Base-by-base conservation (phyloP, 1,284 basidiomycete genomes). In the Tilletia horrida region DNA sequence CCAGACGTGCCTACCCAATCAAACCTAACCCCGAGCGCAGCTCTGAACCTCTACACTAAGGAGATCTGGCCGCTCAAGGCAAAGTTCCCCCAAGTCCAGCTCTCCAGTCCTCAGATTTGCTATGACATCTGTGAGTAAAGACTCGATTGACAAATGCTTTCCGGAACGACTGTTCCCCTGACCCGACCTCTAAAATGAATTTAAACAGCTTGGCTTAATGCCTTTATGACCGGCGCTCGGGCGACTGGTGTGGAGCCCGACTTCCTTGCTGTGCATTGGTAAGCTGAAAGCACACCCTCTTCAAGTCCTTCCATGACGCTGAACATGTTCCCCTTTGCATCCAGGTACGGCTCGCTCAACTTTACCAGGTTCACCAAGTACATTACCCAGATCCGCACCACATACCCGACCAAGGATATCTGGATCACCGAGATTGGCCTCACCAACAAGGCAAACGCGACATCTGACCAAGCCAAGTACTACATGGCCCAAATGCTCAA, bases 251-350 rank as follows among this genome's bases (percentile, higher is more conserved):
- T 21, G 3, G 35, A 62, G 35, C 42, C 31, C 9, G 59, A 62
- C 59, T 62, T 62, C 42, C 31, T 62, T 7, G 59, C 59, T 18
- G 59, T 44, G 13, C 59, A 62, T 31, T 62, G 59, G 31, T 42
- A n/a, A 44, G 31, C 23, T 18, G 25, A 16, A 7, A 7, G 11
- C n/a, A 29, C 27, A 8, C 31, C 14, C 59, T 4, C 42, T 40
- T 18, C 11, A 16, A n/a, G 21, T 31, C 23, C 13, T 35, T 21
- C 55, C 25, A 40, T n/a, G n/a, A n/a, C n/a, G n/a, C n/a, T n/a
- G n/a, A n/a, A n/a, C n/a, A n/a, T 18, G 14, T 6, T 40, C 27
- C 4, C 9, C 23, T 11, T n/a, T 40, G 11, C 23, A 9, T 31
- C 31, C 35, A 44, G 31, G 31, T 44, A 44, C 42, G 59, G 59